phyloP scores from a whole-genome alignment of 1,139 yeast genomes.

The Candida anutae region DNA sequence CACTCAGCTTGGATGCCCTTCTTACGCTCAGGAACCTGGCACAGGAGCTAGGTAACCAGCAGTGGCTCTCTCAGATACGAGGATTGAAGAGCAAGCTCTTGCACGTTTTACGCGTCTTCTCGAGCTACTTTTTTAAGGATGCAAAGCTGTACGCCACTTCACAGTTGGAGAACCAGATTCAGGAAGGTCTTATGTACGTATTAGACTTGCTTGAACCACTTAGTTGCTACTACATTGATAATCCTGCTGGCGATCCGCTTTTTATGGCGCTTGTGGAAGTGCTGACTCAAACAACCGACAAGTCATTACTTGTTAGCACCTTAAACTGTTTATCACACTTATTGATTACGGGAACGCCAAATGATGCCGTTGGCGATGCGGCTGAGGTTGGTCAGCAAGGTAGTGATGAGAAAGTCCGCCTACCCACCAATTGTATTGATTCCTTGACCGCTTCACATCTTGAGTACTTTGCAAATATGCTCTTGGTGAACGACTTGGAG shows the following conservation, averaged over 20 bases:
- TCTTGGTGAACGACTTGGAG: conserved; percentile 32
- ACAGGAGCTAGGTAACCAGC: conserved; percentile 80
- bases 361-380: conserved; percentile 18
- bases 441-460: conserved; percentile 27
- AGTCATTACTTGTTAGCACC: conserved; percentile 39
- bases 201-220: conserved; percentile 81
- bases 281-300: conserved; percentile 44
- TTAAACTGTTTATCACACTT: conserved; percentile 40
- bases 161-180: conserved; percentile 30
- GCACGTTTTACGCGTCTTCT: conserved; percentile 44
- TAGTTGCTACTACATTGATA: conserved; percentile 75
- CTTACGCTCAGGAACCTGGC: conserved; percentile 71
- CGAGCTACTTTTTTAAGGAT: conserved; percentile 27
- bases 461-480: conserved; percentile 20
- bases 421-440: conserved; percentile 36
- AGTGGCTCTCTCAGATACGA: conserved; percentile 55
- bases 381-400: conserved; percentile 6
- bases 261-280: conserved; percentile 45
- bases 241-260: conserved; percentile 53
- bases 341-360: conserved; percentile 36
- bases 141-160: conserved; percentile 11
- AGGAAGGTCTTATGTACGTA: conserved; percentile 61
- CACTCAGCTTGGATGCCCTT: conserved; percentile 51
- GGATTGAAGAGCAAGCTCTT: conserved; percentile 38
- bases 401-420: conserved; percentile 14